Evolutionary conservation across 768 basidiomycete genomes (phyloP), one percentile per base, ranked within the genome.

Genomic region (Tricholoma matsutake): DNA sequence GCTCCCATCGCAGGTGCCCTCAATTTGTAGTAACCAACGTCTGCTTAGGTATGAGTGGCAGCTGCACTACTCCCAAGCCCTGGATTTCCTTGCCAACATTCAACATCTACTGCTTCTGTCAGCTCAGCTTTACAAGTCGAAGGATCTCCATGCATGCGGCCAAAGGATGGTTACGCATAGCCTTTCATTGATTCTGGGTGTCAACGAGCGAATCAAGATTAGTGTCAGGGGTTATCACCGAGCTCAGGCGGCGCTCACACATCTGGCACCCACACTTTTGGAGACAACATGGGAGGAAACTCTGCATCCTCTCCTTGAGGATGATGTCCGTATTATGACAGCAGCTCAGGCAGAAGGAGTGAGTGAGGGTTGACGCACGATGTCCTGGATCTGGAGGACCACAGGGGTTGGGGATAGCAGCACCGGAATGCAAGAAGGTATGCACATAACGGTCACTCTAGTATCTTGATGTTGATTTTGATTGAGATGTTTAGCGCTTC

Each of bases 31-130:
- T 22, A 32, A 25, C n/a, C 32, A 14, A 28, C 35, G n/a, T 9
- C 34, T 64, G 10, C 49, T 63, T 10, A 35, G 13, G 4, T 37
- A 58, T 43, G 70, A 71, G 47, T 63, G 57, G 55, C 45, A 53
- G 6, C 41, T 69, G 7, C 18, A 20, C 43, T 45, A 45, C 43
- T 45, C 43, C 10, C 43, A 45, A 45, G 43, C 43, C 22, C 11
- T 49, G 47, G 47, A 49, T 49, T 49, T 28, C 47, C 47, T 49
- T 25, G 47, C 47, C 28, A 7, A 49, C 47, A 49, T 49, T 49
- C 57, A 63, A 4, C 41, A 53, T 11, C 60, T 65, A 13, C 54
- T 71, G 28, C 58, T 61, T n/a, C 54, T 49, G 47, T 49, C 47
- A 49, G 16, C 47, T 47, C 47, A 49, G 47, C 28, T 49, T 49